These are phyloP conservation scores for Pichia sp. DNA, from an alignment of 1,139 yeast species.

Conservation along the genomic window DNA sequence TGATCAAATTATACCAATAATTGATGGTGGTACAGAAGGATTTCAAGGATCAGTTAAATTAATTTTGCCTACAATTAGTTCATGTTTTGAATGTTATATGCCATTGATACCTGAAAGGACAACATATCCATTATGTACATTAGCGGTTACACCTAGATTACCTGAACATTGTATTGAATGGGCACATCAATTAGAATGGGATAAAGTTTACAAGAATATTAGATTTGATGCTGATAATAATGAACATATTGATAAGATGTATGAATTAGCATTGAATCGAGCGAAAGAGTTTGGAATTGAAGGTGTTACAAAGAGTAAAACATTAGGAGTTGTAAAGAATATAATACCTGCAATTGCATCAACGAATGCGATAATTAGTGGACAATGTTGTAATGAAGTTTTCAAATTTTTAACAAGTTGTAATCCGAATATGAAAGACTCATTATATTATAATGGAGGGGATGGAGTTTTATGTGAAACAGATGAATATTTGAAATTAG, in stretches of 20 bases:
- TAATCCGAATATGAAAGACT: conserved; percentile 65
- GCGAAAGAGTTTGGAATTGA: conserved; percentile 60
- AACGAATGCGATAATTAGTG: conserved; percentile 89
- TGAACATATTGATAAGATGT: conserved; percentile 63
- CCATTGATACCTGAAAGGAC: conserved; percentile 65
- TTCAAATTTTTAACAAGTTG: conserved; percentile 67
- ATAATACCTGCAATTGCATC: conserved; percentile 94
- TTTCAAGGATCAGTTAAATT: conserved; percentile 88
- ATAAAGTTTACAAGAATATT: conserved; percentile 36
- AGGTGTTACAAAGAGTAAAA: conserved; percentile 64
- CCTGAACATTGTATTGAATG: conserved; percentile 96
- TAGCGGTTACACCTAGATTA: conserved; percentile 86
- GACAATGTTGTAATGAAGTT: conserved; percentile 83
- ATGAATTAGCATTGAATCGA: conserved; percentile 45
- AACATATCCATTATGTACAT: conserved; percentile 87
- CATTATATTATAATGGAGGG: conserved; percentile 60
- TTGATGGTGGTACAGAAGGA: conserved; percentile 97
- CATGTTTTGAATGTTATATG: conserved; percentile 90
- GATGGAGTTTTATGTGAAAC: conserved; percentile 24
- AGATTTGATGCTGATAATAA: conserved; percentile 65
- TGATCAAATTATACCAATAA: conserved; percentile 59
- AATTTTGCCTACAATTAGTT: conserved; percentile 73
- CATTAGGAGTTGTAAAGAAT: conserved; percentile 85
- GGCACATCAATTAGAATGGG: conserved; percentile 79
- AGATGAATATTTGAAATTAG: conserved; percentile 20